Evolutionary conservation across 805 yeast genomes (phyloP), one percentile per base, ranked within the genome.

Genomic region (Metschnikowia henanensis): DNA sequence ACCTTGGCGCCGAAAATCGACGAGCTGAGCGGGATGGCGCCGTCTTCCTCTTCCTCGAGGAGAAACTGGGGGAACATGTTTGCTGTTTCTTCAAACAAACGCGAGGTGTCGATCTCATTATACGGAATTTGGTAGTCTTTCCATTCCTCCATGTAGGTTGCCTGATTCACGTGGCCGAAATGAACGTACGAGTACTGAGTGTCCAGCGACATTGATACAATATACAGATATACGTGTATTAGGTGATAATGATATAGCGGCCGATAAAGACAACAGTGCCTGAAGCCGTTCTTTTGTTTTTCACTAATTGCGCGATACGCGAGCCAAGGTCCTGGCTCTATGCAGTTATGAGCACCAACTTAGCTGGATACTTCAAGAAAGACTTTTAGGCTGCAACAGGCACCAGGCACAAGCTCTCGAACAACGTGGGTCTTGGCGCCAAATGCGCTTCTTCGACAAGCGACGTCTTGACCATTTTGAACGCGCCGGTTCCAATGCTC

Each of bases 401-500:
- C 6, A 51, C 47, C 41, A 39, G 54, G 50, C 75, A 73, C 40
- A 75, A 52, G 39, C 59, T 64, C 50, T 78, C 83, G 55, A 78
- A 78, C 51, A 77, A 55, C 4, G 79, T 62, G 19, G 72, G 72
- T 52, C 69, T 76, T 16, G 52, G 55, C 34, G 56, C 59, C 56
- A 81, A 64, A 31, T 70, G 76, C 21, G 64, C 66, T 29, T 67
- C 68, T 19, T 66, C 68, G 32, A 73, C 64, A 33, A 72, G 66
- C 5, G 81, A 77, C 37, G 77, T 72, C 49, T 83, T 81, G 7
- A 87, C 87, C 55, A 94, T 73, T 62, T 90, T 86, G 76, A 94
- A 91, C 0, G 98, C 84, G 53, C 99, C 99, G 1, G 99, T 94
- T 62, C 99, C 99, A 53, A 94, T 84, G 39, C 85, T 79, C 97